phyloP scores from a whole-genome alignment of 2,329 filamentous ascomycete species.

The Cladorrhinum sp. region DNA sequence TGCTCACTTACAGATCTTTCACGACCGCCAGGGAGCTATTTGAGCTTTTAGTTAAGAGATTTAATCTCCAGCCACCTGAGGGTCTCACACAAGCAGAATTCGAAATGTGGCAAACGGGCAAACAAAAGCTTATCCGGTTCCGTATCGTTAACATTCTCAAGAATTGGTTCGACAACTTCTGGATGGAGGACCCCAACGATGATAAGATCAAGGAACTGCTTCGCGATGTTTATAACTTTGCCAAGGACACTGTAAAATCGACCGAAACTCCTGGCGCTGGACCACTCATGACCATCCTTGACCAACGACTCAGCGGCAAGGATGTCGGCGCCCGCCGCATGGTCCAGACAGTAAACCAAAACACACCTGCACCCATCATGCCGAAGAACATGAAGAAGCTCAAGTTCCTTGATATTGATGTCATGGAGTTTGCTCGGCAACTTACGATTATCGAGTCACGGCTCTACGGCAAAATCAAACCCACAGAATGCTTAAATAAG shows the following conservation, averaged over 20 bases:
- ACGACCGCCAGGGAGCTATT: slow-evolving; percentile 88
- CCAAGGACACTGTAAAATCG: slow-evolving; percentile 85
- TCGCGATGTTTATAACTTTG: slow-evolving; percentile 84
- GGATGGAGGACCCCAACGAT: slow-evolving; percentile 93
- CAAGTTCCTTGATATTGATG: slow-evolving; percentile 96
- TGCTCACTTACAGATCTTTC: slow-evolving; percentile 94
- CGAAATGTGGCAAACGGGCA: slow-evolving; percentile 85
- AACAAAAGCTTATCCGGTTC: slow-evolving; percentile 94
- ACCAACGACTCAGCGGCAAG: slow-evolving; percentile 83
- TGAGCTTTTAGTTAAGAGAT: slow-evolving; percentile 85
- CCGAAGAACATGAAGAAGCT: slow-evolving; percentile 99
- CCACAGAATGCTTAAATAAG: slow-evolving; percentile 95
- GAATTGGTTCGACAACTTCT: slow-evolving; percentile 97
- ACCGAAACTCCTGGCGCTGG: slow-evolving; percentile 88
- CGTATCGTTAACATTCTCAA: slow-evolving; percentile 96
- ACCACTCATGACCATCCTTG: slow-evolving; percentile 79
- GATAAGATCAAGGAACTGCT: slow-evolving; percentile 82
- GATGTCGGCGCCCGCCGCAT: slow-evolving; percentile 83
- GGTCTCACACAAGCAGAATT: slow-evolving; percentile 73
- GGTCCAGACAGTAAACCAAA: slow-evolving; percentile 79
- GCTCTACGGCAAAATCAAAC: slow-evolving; percentile 92
- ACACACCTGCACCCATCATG: slow-evolving; percentile 82
- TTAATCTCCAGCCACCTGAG: slow-evolving; percentile 86
- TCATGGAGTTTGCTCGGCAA: slow-evolving; percentile 94
- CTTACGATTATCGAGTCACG: slow-evolving; percentile 95